A percentile compares a stretch with the other conserved stretches of the same genome.
Evolutionary conservation across 1,139 yeast genomes (phyloP).

Genomic region (Sugiyamaella japonica): DNA sequence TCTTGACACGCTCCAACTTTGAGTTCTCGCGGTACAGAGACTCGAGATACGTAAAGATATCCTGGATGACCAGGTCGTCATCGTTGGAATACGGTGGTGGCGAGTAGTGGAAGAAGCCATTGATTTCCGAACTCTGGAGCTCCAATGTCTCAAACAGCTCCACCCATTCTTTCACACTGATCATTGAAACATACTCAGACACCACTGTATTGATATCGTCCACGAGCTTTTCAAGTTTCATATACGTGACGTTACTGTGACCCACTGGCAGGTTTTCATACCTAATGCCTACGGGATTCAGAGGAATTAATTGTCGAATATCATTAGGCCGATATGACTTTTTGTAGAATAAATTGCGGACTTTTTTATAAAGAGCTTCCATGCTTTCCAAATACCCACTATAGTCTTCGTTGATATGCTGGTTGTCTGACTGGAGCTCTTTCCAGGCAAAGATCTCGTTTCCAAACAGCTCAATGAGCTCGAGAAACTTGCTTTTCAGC

Average conservation of each 20-base stretch:
- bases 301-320: constrained; percentile 33
- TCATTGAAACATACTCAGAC: constrained; percentile 57
- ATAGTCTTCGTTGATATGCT: constrained; percentile 40
- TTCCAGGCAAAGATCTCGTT: constrained; percentile 71
- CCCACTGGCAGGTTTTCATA: constrained; percentile 31
- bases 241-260: constrained; percentile 27
- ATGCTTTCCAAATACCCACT: constrained; percentile 40
- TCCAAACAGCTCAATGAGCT: constrained; percentile 67
- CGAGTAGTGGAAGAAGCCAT: constrained; percentile 61
- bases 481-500: constrained; percentile 62
- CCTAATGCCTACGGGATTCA: constrained; percentile 30
- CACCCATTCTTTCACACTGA: constrained; percentile 77
- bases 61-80: constrained; percentile 62
- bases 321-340: constrained; percentile 75
- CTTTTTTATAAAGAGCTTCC: constrained; percentile 61
- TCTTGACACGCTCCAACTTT: constrained; percentile 44
- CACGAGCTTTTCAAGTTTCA: constrained; percentile 54
- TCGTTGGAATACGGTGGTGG: constrained; percentile 48
- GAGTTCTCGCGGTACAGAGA: constrained; percentile 43
- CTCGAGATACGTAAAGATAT: constrained; percentile 69
- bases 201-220: constrained; percentile 65
- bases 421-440: constrained; percentile 28
- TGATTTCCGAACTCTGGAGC: constrained; percentile 55
- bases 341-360: constrained; percentile 72
- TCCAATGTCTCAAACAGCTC: constrained; percentile 73